Base-by-base conservation (phyloP, 805 yeast species). In the Zygoascus flipseniorum region DNA sequence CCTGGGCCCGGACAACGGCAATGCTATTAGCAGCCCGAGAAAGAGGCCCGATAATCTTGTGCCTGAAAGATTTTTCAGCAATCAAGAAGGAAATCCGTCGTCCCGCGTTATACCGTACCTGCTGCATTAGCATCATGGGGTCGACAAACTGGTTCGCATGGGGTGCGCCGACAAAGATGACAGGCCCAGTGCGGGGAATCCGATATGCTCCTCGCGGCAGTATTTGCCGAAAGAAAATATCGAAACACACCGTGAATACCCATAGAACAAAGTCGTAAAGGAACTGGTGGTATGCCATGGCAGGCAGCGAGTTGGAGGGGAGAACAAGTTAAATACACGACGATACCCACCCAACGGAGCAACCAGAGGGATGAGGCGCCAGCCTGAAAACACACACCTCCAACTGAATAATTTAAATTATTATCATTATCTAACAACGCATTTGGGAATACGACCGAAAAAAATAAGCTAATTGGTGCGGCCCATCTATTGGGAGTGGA, bases 101-200 rank as follows among this genome's bases (percentile, higher is more conserved):
- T 8, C 81, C 77, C 1, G 85, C 77, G 54, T 80, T 81, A 50
- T 74, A 72, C 60, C 82, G 79, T 26, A 87, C 92, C 65, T 86
- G 92, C 47, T 86, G 83, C 86, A 88, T 83, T 47, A 93, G 73
- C 50, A 93, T 77, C 48, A 90, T 80, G 1, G 93, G 92, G 59
- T 82, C 87, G 35, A 90, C 89, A 65, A 90, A 90, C 70, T 89
- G 96, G 68, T 89, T 89, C n/a, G 96, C 95, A 72, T 92, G 99
- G 1, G 98, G 98, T 1, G 97, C 99, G 10, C 93, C 95, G 37
- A 93, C 98, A 57, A 93, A 84, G 52, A 92, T 85, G 8, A 89
- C 83, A 0, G 98, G 92, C 0, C 97, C 97, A 9, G 76, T 68
- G 31, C 77, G 74, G 13, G 86, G 85, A 50, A 81, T 76, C 47